Conservation (phyloP, 148 eudicot genomes). For the Tetragonia tetragonoides region DNA sequence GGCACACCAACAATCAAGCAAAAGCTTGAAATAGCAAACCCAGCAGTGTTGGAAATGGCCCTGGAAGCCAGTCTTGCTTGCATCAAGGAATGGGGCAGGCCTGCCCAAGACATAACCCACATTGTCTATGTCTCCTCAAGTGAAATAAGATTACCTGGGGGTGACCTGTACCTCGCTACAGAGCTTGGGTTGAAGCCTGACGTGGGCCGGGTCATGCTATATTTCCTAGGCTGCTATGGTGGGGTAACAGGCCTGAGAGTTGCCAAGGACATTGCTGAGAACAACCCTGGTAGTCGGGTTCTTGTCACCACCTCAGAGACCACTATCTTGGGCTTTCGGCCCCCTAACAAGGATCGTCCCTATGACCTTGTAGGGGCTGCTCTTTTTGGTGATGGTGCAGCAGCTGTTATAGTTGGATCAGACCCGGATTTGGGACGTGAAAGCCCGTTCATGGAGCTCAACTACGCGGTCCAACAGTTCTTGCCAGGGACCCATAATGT, state of each 20-base stretch:
- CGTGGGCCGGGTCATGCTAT: constrained; percentile 76
- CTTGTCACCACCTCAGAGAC: constrained; percentile 66
- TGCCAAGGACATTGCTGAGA: constrained; percentile 80
- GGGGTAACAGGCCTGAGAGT: constrained; percentile 71
- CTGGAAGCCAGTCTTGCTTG: constrained; percentile 53
- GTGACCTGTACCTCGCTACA: constrained; percentile 63
- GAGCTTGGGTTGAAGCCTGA: constrained; percentile 54
- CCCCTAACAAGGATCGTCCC: constrained; percentile 70
- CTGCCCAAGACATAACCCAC: constrained; percentile 61
- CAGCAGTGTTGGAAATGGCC: constrained; percentile 67
- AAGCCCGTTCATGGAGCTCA: constrained; percentile 65
- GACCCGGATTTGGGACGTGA: constrained; percentile 36
- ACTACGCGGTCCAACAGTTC: constrained; percentile 59
- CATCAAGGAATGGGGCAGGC: constrained; percentile 69
- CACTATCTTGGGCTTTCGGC: constrained; percentile 72
- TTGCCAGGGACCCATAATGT: constrained; percentile 64
- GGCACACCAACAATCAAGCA: constrained; percentile 68
- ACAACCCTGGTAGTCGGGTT: constrained; percentile 67
- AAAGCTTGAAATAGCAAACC: constrained; percentile 65
- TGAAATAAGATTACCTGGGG: constrained; percentile 71
- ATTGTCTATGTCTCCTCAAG: constrained; percentile 72
- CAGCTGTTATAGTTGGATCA: constrained; percentile 54
- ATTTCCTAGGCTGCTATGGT: constrained; percentile 76
- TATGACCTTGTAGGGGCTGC: constrained; percentile 85
- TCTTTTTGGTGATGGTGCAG: constrained; percentile 80